Conservation (phyloP, 2,329 filamentous ascomycete genomes). For the Knoxdaviesia capensis region DNA sequence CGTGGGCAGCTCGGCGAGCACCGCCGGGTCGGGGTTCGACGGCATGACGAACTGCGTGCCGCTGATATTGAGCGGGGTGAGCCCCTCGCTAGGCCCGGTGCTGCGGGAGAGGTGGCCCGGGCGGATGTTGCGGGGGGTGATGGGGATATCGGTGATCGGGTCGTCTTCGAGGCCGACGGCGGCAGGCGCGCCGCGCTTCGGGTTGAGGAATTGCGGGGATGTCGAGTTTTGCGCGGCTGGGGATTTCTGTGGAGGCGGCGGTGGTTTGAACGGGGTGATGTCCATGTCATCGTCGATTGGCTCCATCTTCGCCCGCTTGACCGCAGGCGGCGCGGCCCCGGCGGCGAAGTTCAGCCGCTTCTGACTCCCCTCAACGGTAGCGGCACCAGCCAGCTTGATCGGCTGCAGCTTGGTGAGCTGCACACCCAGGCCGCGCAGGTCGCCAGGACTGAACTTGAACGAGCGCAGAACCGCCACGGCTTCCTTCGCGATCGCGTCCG, state of each 20-base stretch:
- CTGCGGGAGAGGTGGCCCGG: not conserved
- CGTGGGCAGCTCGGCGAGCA: slow-evolving; percentile 62
- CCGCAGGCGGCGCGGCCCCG: slow-evolving; percentile 11
- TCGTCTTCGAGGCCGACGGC: slow-evolving; percentile 1
- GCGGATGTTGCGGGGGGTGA: not conserved
- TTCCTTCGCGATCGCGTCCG: slow-evolving; percentile 55
- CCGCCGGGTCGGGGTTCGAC: slow-evolving; percentile 58
- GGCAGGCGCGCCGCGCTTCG: not conserved
- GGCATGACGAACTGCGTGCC: slow-evolving; percentile 90
- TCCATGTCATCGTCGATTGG: slow-evolving; percentile 25
- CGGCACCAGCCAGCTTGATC: slow-evolving; percentile 33
- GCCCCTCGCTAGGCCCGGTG: slow-evolving; percentile 37
- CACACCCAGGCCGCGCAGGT: slow-evolving; percentile 78
- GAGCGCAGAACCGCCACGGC: slow-evolving; percentile 66
- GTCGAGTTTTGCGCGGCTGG: no score
- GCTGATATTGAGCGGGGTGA: slow-evolving; percentile 52
- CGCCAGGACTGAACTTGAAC: slow-evolving; percentile 71
- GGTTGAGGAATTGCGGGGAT: no score
- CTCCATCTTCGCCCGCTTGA: slow-evolving; percentile 20
- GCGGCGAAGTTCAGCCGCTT: slow-evolving; percentile 53
- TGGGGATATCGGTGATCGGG: slow-evolving; percentile 1
- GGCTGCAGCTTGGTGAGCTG: slow-evolving; percentile 87
- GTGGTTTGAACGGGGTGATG: not conserved
- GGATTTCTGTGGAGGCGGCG: no score
- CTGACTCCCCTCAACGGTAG: slow-evolving; percentile 55